Conservation (phyloP, 2,329 filamentous ascomycete genomes). For the Cladosporium halotolerans region DNA sequence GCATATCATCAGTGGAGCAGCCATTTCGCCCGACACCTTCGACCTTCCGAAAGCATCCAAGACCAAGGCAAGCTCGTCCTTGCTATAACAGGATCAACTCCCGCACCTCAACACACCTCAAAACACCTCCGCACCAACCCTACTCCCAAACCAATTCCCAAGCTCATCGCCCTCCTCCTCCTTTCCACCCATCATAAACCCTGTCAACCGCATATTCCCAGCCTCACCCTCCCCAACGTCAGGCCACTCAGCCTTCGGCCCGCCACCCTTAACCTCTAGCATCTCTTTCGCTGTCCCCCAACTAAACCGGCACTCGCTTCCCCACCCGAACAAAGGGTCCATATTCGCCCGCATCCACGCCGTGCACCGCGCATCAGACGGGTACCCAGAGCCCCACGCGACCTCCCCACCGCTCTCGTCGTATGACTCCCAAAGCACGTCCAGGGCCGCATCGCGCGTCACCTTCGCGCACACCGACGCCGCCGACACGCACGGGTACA, state of each 20-base stretch:
- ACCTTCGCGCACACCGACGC: constrained; percentile 95
- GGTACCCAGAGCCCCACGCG: constrained; percentile 86
- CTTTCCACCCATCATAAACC: constrained; percentile 57
- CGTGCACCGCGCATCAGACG: constrained; percentile 74
- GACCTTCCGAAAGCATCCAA: too few relatives aligned
- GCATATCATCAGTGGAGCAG: too few relatives aligned
- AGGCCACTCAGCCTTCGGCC: constrained; percentile 75
- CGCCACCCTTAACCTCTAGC: constrained; percentile 67
- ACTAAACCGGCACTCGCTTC: constrained; percentile 84
- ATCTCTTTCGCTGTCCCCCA: constrained; percentile 95
- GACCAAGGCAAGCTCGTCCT: too few relatives aligned
- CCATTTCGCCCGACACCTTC: too few relatives aligned
- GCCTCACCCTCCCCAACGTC: constrained; percentile 60
- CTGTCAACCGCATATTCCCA: constrained; percentile 61
- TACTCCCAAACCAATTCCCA: constrained; percentile 73
- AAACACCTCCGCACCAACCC: constrained; percentile 64
- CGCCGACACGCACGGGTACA: constrained; percentile 89
- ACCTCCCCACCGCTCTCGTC: constrained; percentile 28
- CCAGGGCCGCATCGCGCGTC: constrained; percentile 82
- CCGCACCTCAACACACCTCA: constrained; percentile 32
- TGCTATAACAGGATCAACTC: too few relatives aligned
- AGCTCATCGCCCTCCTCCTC: constrained; percentile 58
- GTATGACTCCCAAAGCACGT: constrained; percentile 63
- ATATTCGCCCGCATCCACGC: constrained; percentile 79
- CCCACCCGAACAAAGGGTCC: constrained; percentile 94